A percentile compares a stretch with the other conserved stretches of the same genome.
These are phyloP conservation scores for Citrus hindsii DNA, from an alignment of 345 rosid species.

Conservation along the genomic window DNA sequence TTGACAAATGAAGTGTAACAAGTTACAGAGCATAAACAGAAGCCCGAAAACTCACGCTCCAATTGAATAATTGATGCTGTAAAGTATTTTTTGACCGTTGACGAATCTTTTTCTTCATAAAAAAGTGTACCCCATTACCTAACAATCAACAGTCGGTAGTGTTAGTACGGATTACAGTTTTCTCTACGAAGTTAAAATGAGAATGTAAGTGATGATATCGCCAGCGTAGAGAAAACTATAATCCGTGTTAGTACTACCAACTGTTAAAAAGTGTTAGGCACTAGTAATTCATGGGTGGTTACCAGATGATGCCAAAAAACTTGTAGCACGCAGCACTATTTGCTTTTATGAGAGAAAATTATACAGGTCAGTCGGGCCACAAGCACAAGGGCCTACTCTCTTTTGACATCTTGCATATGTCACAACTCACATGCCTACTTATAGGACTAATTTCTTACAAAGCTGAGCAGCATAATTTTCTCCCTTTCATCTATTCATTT, in stretches of 20 bases:
- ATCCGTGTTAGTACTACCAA: not conserved
- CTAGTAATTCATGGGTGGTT: not conserved
- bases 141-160: not conserved
- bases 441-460: conserved; percentile 3
- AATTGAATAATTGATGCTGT: conserved; percentile 7
- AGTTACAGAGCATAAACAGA: not conserved
- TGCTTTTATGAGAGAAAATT: not conserved
- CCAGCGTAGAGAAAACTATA: not conserved
- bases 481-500: conserved; percentile 3
- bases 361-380: conserved; percentile 4
- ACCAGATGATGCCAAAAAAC: not conserved
- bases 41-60: not conserved
- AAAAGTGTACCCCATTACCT: not conserved
- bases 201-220: not conserved
- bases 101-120: not conserved
- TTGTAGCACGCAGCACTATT: not conserved
- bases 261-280: not conserved
- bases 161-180: not conserved
- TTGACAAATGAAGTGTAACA: not conserved
- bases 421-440: conserved; percentile 22
- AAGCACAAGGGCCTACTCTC: conserved; percentile 26
- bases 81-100: not conserved
- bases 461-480: not conserved
- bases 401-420: conserved; percentile 6
- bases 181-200: not conserved